phyloP scores from a whole-genome alignment of 352 stramenopile genomes.

The Phytophthora sp. region DNA sequence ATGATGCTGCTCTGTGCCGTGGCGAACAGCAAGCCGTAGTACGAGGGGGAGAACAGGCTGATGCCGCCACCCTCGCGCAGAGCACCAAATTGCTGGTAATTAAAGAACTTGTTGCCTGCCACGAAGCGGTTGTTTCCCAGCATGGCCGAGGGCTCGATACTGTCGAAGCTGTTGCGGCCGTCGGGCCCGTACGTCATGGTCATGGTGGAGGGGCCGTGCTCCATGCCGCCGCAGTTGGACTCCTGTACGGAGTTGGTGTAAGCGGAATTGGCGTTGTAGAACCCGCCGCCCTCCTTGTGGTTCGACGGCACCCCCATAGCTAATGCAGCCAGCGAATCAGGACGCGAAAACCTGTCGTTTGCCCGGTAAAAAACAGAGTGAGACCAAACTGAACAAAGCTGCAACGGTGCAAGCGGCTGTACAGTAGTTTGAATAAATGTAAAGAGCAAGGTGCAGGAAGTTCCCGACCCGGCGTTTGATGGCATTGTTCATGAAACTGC shows the following conservation, averaged over 20 bases:
- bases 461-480: too few relatives aligned
- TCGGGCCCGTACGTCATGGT: conserved; percentile 35
- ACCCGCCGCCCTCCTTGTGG: conserved; percentile 38
- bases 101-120: conserved; percentile 76
- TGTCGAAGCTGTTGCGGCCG: conserved; percentile 38
- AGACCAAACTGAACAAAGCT: conserved; percentile 26
- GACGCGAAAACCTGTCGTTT: conserved; percentile 24
- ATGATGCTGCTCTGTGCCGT: conserved; percentile 60
- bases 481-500: conserved; percentile 35
- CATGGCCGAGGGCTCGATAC: conserved; percentile 34
- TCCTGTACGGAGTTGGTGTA: conserved; percentile 39
- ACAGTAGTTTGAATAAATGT: too few relatives aligned
- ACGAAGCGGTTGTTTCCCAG: conserved; percentile 55
- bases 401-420: conserved; percentile 4
- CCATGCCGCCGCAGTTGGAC: conserved; percentile 31
- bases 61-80: conserved; percentile 65
- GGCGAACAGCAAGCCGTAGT: conserved; percentile 63
- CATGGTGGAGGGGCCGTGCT: conserved; percentile 37
- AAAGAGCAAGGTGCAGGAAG: conserved; percentile 6
- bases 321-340: conserved; percentile 8
- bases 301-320: conserved; percentile 34
- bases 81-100: conserved; percentile 76
- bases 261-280: conserved; percentile 35
- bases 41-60: conserved; percentile 63
- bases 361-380: conserved; percentile 33